Conservation (phyloP, 2,329 filamentous ascomycete species). For the Neophaeococcomyces aloes region DNA sequence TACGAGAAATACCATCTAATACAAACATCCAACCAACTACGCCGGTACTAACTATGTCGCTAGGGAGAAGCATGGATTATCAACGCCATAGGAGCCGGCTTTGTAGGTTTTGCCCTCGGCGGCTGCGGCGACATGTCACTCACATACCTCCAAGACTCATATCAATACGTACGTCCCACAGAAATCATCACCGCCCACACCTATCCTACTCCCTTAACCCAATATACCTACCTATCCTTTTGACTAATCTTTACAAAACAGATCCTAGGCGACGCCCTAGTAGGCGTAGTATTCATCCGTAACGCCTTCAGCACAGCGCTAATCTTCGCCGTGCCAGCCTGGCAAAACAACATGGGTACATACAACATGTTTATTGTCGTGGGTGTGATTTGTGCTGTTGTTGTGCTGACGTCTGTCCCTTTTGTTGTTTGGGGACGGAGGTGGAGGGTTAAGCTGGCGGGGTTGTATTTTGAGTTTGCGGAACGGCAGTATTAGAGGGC, state of each 20-base stretch:
- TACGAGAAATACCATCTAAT: too few species aligned
- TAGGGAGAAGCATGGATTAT: constrained; percentile 24
- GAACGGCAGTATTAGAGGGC: background rate
- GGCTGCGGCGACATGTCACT: constrained; percentile 22
- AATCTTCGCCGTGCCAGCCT: constrained; percentile 38
- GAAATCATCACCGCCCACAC: background rate
- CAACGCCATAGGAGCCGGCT: constrained; percentile 24
- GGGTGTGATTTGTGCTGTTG: constrained; percentile 25
- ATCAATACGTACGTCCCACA: constrained; percentile 22
- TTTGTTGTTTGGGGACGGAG: constrained; percentile 28
- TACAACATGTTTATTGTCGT: constrained; percentile 34
- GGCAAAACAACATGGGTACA: constrained; percentile 30
- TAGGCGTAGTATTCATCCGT: constrained; percentile 36
- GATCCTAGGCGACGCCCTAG: constrained; percentile 40
- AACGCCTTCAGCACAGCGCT: constrained; percentile 36
- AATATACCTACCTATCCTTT: too few species aligned
- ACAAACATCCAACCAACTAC: too few species aligned
- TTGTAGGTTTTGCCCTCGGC: constrained; percentile 28
- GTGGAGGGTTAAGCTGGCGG: constrained; percentile 24
- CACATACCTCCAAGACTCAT: constrained; percentile 25
- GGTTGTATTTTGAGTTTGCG: constrained; percentile 27
- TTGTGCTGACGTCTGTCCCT: constrained; percentile 22
- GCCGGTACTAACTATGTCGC: constrained; percentile 14
- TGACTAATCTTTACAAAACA: constrained; percentile 18
- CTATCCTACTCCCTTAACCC: background rate